These are phyloP conservation scores for Paramyrothecium roridum DNA, from an alignment of 2,329 filamentous ascomycete species.

Conservation along the genomic window DNA sequence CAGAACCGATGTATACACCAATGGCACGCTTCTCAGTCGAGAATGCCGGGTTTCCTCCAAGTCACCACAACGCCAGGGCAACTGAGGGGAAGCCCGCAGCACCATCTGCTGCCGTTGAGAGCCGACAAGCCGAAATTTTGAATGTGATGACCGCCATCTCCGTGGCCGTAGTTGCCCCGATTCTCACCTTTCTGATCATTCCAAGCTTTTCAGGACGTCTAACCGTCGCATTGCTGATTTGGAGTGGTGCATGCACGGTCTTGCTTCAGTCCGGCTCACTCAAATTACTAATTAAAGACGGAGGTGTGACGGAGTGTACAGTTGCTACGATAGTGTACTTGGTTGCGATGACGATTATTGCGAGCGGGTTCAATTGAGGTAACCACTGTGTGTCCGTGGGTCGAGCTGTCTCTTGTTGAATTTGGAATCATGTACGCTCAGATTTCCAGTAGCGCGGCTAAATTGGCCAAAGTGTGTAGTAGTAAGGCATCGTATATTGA, in stretches of 20 bases:
- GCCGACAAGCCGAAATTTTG: neutral
- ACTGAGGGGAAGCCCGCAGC: neutral
- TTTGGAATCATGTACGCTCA: too few relatives aligned
- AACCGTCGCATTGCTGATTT: conserved; percentile 52
- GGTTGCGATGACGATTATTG: conserved; percentile 31
- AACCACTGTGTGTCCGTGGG: too few relatives aligned
- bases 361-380: conserved; percentile 6
- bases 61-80: neutral
- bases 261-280: conserved; percentile 21
- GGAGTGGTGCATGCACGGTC: conserved; percentile 35
- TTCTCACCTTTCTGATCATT: conserved; percentile 57
- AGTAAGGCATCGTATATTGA: too few relatives aligned
- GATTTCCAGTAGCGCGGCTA: too few relatives aligned
- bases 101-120: neutral
- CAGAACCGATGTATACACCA: conserved; percentile 16
- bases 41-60: conserved; percentile 2
- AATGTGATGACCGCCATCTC: conserved; percentile 14
- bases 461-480: too few relatives aligned
- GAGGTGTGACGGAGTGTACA: conserved; percentile 15
- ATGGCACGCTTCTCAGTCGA: conserved; percentile 14
- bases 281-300: conserved; percentile 8
- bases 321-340: conserved; percentile 28
- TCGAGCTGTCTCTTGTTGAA: too few relatives aligned
- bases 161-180: conserved; percentile 47
- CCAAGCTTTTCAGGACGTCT: conserved; percentile 55